Conservation (phyloP, 352 stramenopile genomes). For the Phytophthora tentaculata region DNA sequence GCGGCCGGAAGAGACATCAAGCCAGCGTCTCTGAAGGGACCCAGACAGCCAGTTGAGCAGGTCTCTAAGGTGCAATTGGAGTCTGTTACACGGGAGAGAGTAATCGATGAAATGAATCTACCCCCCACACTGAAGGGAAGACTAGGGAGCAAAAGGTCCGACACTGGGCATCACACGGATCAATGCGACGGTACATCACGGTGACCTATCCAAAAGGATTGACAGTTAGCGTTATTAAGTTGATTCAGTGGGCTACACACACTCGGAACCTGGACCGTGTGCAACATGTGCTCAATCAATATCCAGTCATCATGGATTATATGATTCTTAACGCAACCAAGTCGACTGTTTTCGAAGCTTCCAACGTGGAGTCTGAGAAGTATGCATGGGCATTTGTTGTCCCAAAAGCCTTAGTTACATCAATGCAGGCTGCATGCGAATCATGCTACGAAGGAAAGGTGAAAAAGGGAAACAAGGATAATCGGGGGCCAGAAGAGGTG, state of each 20-base stretch:
- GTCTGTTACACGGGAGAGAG: no score
- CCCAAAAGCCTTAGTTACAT: background rate
- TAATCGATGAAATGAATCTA: constrained; percentile 8
- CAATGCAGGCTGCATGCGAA: background rate
- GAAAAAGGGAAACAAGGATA: background rate
- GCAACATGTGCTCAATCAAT: constrained; percentile 2
- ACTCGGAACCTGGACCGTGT: constrained; percentile 4
- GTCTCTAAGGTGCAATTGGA: no score
- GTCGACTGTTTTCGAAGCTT: constrained; percentile 4
- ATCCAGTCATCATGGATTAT: constrained; percentile 12
- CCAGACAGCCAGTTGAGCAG: no score
- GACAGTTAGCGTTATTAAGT: constrained; percentile 1
- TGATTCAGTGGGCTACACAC: constrained; percentile 10
- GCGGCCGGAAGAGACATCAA: no score
- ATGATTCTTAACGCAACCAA: background rate
- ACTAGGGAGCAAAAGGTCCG: constrained; percentile 3
- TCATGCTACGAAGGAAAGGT: background rate
- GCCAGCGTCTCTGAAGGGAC: no score
- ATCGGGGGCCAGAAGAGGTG: background rate
- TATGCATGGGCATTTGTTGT: background rate
- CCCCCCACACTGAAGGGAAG: background rate
- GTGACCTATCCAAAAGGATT: background rate
- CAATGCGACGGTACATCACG: constrained; percentile 1
- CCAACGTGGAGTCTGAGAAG: background rate
- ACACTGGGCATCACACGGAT: background rate